Percentiles rank a stretch among this genome's conserved stretches.
These are phyloP conservation scores for Penicillium argentinense DNA, from an alignment of 495 filamentous ascomycete genomes.

Conservation along the genomic window DNA sequence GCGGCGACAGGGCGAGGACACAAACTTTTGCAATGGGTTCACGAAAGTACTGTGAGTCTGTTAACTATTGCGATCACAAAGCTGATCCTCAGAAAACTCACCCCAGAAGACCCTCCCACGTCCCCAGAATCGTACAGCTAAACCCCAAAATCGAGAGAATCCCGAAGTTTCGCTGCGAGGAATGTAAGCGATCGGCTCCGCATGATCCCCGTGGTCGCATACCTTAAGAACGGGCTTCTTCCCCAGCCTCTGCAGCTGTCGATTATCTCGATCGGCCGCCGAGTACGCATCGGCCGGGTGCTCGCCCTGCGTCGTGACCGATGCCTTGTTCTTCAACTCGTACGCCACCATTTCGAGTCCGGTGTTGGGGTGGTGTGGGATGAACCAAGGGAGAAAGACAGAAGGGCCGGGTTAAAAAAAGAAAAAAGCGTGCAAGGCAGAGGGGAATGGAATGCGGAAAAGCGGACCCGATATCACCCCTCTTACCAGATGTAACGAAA, in stretches of 20 bases:
- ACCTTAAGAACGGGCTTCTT: conserved; percentile 45
- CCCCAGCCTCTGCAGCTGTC: conserved; percentile 35
- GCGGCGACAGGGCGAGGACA: background rate
- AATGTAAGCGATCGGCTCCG: background rate
- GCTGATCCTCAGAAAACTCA: conserved; percentile 11
- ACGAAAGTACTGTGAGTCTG: conserved; percentile 19
- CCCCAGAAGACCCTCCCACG: conserved; percentile 38
- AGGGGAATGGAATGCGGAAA: conserved; percentile 1
- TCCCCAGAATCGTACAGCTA: conserved; percentile 36
- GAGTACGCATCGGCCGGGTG: background rate
- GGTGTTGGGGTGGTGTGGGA: background rate
- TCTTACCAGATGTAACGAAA: background rate
- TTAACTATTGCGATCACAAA: conserved; percentile 1
- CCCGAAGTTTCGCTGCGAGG: conserved; percentile 26
- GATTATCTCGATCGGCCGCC: conserved; percentile 30
- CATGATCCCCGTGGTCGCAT: background rate
- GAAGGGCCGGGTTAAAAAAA: conserved; percentile 5
- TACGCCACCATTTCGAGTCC: conserved; percentile 15
- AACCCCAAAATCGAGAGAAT: conserved; percentile 39
- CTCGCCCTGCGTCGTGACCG: conserved; percentile 6
- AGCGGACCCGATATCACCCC: background rate
- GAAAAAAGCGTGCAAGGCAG: background rate
- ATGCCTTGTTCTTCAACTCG: conserved; percentile 20
- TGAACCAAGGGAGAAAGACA: conserved; percentile 1
- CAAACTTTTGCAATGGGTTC: conserved; percentile 21